phyloP scores from a whole-genome alignment of 176 grass and related monocot species.

The Ensete glaucum region DNA sequence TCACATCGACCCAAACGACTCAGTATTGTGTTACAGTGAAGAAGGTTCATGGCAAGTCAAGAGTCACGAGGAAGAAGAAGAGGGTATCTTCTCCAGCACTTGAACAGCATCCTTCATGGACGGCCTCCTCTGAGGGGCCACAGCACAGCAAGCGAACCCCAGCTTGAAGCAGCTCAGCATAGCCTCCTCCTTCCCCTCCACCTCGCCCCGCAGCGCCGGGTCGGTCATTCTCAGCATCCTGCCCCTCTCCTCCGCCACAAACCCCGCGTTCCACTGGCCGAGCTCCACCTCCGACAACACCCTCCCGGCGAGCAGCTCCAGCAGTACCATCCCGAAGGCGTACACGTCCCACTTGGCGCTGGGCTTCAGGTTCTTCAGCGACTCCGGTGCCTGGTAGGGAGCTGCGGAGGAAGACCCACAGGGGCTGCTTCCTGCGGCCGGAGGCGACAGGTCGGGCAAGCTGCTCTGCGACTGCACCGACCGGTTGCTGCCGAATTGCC shows the following conservation, averaged over 20 bases:
- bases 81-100: constrained; percentile 48
- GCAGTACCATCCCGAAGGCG: constrained; percentile 72
- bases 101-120: constrained; percentile 59
- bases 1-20: background rate
- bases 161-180: constrained; percentile 74
- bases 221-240: constrained; percentile 76
- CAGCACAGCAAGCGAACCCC: constrained; percentile 72
- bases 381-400: constrained; percentile 5
- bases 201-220: constrained; percentile 58
- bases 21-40: background rate
- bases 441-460: background rate
- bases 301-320: constrained; percentile 77
- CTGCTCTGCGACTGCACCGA: constrained; percentile 42
- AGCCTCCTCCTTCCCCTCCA: constrained; percentile 51
- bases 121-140: constrained; percentile 60
- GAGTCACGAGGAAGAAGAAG: background rate
- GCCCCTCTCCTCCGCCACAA: constrained; percentile 43
- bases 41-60: background rate
- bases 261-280: constrained; percentile 69
- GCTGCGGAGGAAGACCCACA: background rate
- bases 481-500: constrained; percentile 30
- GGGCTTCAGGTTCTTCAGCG: constrained; percentile 7
- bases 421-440: background rate
- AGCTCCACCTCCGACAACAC: constrained; percentile 93
- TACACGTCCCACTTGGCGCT: constrained; percentile 11